Evolutionary conservation across 1,284 basidiomycete species (phyloP).

Genomic region (Ganoderma sinense): DNA sequence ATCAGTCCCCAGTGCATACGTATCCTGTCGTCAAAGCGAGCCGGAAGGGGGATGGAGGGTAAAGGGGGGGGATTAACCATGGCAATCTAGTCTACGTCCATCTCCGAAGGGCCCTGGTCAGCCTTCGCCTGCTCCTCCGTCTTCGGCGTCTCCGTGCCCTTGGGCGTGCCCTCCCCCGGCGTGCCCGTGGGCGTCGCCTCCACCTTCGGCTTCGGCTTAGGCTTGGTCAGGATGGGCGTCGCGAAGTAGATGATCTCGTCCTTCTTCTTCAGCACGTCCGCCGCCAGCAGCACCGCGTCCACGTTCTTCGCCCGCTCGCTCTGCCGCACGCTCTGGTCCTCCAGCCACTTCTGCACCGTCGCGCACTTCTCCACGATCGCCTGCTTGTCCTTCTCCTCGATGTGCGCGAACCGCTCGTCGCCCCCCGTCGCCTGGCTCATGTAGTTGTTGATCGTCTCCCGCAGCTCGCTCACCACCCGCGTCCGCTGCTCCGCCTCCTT

Average conservation of each 20-base stretch:
- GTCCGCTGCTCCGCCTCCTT: slow-evolving; percentile 84
- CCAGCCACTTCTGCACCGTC: slow-evolving; percentile 91
- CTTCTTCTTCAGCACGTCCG: slow-evolving; percentile 86
- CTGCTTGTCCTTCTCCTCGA: slow-evolving; percentile 88
- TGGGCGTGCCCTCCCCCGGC: slow-evolving; percentile 32
- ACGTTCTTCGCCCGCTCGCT: slow-evolving; percentile 87
- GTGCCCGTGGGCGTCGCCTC: slow-evolving; percentile 47
- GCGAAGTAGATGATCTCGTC: slow-evolving; percentile 90
- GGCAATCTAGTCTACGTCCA: slow-evolving; percentile 77
- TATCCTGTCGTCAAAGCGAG: slow-evolving; percentile 2
- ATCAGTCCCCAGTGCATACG: not conserved
- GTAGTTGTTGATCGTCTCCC: slow-evolving; percentile 88
- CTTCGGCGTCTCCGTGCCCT: slow-evolving; percentile 67
- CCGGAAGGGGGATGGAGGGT: not conserved
- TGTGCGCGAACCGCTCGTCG: slow-evolving; percentile 89
- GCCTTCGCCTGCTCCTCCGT: slow-evolving; percentile 48
- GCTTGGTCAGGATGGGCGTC: slow-evolving; percentile 84
- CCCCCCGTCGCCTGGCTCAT: slow-evolving; percentile 79
- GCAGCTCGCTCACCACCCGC: slow-evolving; percentile 73
- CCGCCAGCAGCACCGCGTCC: slow-evolving; percentile 82
- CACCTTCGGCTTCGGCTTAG: slow-evolving; percentile 85
- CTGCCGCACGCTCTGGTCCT: slow-evolving; percentile 88
- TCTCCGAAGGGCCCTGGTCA: slow-evolving; percentile 67
- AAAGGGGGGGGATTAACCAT: not conserved
- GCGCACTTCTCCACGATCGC: slow-evolving; percentile 83